A percentile compares a stretch with the other conserved stretches of the same genome.
Evolutionary conservation across 208 protist genomes (phyloP).

Genomic region (Zelonia costaricensis): DNA sequence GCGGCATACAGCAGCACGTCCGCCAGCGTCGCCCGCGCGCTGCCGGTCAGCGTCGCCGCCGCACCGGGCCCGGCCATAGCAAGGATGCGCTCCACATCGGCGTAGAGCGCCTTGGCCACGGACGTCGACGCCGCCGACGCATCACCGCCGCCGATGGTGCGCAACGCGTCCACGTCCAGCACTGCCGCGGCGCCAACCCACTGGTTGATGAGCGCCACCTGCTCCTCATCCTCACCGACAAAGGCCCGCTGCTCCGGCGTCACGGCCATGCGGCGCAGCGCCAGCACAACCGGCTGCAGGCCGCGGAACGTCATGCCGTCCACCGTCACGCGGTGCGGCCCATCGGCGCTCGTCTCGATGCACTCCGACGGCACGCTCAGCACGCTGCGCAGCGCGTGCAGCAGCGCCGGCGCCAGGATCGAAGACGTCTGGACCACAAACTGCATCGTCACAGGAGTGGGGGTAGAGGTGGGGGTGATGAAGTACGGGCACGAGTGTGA

Average conservation of each 20-base stretch:
- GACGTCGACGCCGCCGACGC: slow-evolving; percentile 19
- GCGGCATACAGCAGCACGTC: slow-evolving; percentile 77
- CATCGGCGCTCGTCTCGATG: slow-evolving; percentile 15
- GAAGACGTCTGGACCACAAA: slow-evolving; percentile 28
- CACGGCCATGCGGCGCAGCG: slow-evolving; percentile 27
- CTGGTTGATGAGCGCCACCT: slow-evolving; percentile 52
- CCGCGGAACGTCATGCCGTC: slow-evolving; percentile 29
- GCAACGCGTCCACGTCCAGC: slow-evolving; percentile 24
- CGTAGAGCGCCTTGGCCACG: slow-evolving; percentile 40
- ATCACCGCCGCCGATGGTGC: too few relatives aligned
- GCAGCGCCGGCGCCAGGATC: slow-evolving; percentile 31
- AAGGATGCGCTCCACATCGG: slow-evolving; percentile 51
- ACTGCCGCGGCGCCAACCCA: slow-evolving; percentile 50
- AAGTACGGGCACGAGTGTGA: too few relatives aligned
- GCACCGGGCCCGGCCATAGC: slow-evolving; percentile 21
- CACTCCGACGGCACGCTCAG: slow-evolving; percentile 12
- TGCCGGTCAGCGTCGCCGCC: slow-evolving; percentile 37
- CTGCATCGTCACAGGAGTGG: too few relatives aligned
- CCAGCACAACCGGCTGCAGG: slow-evolving; percentile 33
- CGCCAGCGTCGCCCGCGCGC: slow-evolving; percentile 55
- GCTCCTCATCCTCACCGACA: slow-evolving; percentile 32
- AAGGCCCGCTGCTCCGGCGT: slow-evolving; percentile 31
- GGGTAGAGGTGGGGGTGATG: too few relatives aligned
- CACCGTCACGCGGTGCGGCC: slow-evolving; percentile 29
- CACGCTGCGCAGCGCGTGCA: slow-evolving; percentile 28